Evolutionary conservation across 2,329 filamentous ascomycete genomes (phyloP).

Genomic region (Curvularia spicifera): DNA sequence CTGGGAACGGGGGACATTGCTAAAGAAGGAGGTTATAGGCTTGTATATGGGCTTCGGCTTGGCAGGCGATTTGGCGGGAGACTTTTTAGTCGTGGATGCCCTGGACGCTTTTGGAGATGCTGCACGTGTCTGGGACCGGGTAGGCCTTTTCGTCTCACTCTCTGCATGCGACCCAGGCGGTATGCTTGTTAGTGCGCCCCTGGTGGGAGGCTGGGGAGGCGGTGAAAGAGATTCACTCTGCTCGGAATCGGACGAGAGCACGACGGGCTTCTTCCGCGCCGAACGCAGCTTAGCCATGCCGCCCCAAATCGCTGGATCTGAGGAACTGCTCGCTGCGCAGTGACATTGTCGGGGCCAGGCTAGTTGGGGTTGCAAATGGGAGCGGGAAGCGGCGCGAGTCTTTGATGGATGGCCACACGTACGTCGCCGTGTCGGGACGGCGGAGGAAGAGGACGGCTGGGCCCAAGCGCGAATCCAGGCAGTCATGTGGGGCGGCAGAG

Average conservation of each 20-base stretch:
- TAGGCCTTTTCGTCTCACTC: conserved; percentile 25
- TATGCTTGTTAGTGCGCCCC: conserved; percentile 35
- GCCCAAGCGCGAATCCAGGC: conserved; percentile 7
- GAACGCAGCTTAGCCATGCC: conserved; percentile 51
- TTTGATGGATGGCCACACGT: not conserved
- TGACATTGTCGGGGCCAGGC: conserved; percentile 37
- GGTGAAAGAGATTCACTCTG: conserved; percentile 34
- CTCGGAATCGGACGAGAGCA: conserved; percentile 47
- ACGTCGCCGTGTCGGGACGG: conserved; percentile 5
- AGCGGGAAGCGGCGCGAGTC: conserved; percentile 6
- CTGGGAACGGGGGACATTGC: conserved; percentile 51
- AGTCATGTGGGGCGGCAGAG: conserved; percentile 3
- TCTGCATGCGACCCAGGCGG: conserved; percentile 21
- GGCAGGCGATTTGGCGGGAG: conserved; percentile 40
- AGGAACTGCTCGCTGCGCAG: conserved; percentile 22
- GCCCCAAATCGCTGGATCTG: conserved; percentile 34
- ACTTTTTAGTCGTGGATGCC: conserved; percentile 29
- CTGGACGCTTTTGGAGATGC: conserved; percentile 31
- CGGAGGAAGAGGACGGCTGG: conserved; percentile 3
- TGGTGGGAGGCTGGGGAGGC: conserved; percentile 41
- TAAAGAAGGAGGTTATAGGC: conserved; percentile 59
- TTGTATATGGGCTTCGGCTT: conserved; percentile 50
- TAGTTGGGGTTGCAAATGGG: conserved; percentile 1
- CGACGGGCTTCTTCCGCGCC: conserved; percentile 46
- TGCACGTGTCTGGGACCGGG: conserved; percentile 29